Evolutionary conservation across 768 basidiomycete species (phyloP).

Genomic region (Suillus alpinus): DNA sequence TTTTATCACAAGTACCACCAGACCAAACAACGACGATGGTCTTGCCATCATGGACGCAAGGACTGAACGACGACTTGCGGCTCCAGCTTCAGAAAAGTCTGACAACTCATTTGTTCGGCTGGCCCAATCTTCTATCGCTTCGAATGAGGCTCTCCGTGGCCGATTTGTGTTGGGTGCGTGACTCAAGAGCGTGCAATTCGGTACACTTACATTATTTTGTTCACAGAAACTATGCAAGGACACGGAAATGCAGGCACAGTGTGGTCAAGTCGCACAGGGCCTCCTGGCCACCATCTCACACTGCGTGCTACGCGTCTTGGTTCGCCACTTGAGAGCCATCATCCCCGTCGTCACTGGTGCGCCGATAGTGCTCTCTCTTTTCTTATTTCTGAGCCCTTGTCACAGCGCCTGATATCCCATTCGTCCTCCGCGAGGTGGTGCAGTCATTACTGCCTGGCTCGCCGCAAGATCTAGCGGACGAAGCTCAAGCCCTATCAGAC

Average conservation of each 20-base stretch:
- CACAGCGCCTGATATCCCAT: slow-evolving; percentile 61
- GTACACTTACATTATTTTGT: slow-evolving; percentile 16
- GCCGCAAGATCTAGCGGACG: slow-evolving; percentile 33
- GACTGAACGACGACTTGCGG: slow-evolving; percentile 37
- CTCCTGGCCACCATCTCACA: slow-evolving; percentile 53
- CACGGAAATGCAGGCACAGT: slow-evolving; percentile 39
- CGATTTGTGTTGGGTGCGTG: slow-evolving; percentile 41
- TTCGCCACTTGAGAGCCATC: slow-evolving; percentile 55
- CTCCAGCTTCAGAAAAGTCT: slow-evolving; percentile 51
- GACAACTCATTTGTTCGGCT: slow-evolving; percentile 59
- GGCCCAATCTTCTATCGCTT: slow-evolving; percentile 48
- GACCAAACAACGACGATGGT: slow-evolving; percentile 33
- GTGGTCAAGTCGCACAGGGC: slow-evolving; percentile 49
- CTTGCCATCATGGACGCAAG: slow-evolving; percentile 26
- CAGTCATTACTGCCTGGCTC: slow-evolving; percentile 55
- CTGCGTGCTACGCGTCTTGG: slow-evolving; percentile 49
- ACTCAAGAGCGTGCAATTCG: slow-evolving; percentile 6
- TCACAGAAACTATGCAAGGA: slow-evolving; percentile 49
- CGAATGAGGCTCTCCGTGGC: slow-evolving; percentile 54
- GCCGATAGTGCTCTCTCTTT: slow-evolving; percentile 18
- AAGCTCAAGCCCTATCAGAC: slow-evolving; percentile 37
- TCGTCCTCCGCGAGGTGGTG: slow-evolving; percentile 57
- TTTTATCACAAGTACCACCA: slow-evolving; percentile 32
- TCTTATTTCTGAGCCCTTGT: slow-evolving; percentile 1
- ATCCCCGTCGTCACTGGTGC: slow-evolving; percentile 42